Percentiles rank a stretch among this genome's conserved stretches.
Conservation (phyloP, 192 early-diverging fungal genomes). For the Cetraspora pellucida region DNA sequence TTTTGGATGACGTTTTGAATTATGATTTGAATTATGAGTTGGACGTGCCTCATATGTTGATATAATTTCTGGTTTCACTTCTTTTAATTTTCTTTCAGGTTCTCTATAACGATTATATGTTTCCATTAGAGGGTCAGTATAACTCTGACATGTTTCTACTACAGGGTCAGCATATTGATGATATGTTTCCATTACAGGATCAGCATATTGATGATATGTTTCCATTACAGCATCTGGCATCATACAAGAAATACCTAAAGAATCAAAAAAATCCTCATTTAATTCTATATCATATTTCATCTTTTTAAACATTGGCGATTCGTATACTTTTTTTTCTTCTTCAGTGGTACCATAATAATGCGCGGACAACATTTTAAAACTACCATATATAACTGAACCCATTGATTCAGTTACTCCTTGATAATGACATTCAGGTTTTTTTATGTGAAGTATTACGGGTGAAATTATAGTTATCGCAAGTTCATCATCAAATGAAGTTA, state of each 20-base stretch:
- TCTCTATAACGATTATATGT: too few species aligned
- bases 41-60: too few species aligned
- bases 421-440: background rate
- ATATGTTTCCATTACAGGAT: background rate
- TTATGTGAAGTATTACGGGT: background rate
- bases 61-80: too few species aligned
- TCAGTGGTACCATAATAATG: background rate
- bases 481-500: background rate
- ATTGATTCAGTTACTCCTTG: background rate
- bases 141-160: too few species aligned
- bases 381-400: background rate
- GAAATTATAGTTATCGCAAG: background rate
- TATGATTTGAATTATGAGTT: too few species aligned
- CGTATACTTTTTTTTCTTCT: background rate
- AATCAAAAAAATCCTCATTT: background rate
- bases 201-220: background rate
- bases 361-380: background rate
- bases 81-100: too few species aligned
- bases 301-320: background rate
- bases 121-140: too few species aligned
- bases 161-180: too few species aligned
- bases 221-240: background rate
- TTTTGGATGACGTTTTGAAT: too few species aligned
- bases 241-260: too few species aligned
- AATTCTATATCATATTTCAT: background rate